A percentile compares a stretch with the other conserved stretches of the same genome.
Conservation (phyloP, 2,329 filamentous ascomycete genomes). For the Aspergillus fijiensis region DNA sequence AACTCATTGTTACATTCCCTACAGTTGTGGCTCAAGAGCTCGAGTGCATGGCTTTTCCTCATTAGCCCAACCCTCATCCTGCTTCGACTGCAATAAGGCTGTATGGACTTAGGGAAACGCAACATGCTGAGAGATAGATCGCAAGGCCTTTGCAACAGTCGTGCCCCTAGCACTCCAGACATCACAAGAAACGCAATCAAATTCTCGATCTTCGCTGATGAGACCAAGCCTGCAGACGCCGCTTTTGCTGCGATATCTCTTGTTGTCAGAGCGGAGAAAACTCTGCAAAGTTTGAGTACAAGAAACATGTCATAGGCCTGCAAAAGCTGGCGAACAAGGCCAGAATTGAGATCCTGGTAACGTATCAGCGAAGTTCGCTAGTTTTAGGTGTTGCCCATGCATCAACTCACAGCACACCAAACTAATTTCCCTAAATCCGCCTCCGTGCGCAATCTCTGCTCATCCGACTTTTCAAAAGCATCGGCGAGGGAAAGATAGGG, state of each 20-base stretch:
- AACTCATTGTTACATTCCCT: constrained; percentile 56
- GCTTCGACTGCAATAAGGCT: constrained; percentile 39
- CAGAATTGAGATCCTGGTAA: constrained; percentile 65
- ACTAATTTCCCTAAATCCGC: constrained; percentile 57
- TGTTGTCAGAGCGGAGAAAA: constrained; percentile 66
- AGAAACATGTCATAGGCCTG: constrained; percentile 72
- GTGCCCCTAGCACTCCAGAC: constrained; percentile 52
- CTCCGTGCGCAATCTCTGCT: constrained; percentile 63
- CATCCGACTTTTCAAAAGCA: constrained; percentile 63
- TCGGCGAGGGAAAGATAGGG: constrained; percentile 70
- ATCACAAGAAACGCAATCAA: constrained; percentile 50
- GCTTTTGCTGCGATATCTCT: constrained; percentile 45
- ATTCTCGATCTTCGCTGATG: constrained; percentile 31
- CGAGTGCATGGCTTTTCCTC: constrained; percentile 52
- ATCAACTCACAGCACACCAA: constrained; percentile 59
- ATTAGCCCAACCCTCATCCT: constrained; percentile 45
- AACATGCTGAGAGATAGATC: constrained; percentile 48
- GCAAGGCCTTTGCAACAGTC: constrained; percentile 46
- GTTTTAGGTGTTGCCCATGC: neutral
- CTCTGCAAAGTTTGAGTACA: constrained; percentile 68
- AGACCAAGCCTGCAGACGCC: constrained; percentile 24
- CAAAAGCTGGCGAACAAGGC: constrained; percentile 68
- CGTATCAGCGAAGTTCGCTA: constrained; percentile 5
- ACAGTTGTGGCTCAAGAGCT: constrained; percentile 52
- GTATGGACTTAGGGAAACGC: constrained; percentile 49